Conservation (phyloP, 2,329 filamentous ascomycete genomes). For the Calonectria henricotiae region DNA sequence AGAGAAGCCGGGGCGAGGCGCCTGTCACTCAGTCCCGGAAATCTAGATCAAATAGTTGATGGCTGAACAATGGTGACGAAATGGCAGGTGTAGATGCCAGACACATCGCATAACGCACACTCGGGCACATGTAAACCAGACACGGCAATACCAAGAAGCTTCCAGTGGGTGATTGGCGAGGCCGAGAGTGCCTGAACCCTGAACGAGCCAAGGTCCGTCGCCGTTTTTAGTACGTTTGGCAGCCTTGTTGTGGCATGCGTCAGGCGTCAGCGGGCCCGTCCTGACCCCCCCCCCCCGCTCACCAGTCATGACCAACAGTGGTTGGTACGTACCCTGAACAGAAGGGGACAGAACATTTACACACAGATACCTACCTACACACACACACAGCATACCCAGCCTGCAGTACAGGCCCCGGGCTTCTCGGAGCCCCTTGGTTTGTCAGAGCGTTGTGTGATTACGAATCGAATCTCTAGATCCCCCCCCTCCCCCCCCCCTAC, state of each 20-base stretch:
- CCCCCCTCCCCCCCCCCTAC: no score
- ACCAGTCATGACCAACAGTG: slow-evolving; percentile 15
- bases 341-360: no score
- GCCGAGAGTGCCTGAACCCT: not conserved
- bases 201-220: slow-evolving; percentile 8
- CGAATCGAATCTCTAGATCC: slow-evolving; percentile 20
- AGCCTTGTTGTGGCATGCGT: slow-evolving; percentile 34
- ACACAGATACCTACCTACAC: no score
- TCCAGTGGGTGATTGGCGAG: not conserved
- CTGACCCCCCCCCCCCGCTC: no score
- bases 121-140: slow-evolving; percentile 1
- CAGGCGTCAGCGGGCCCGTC: slow-evolving; percentile 13
- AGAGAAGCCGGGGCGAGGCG: not conserved
- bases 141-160: not conserved
- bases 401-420: not conserved
- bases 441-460: slow-evolving; percentile 15
- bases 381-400: not conserved
- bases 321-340: not conserved
- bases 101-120: slow-evolving; percentile 6
- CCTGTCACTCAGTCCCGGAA: not conserved
- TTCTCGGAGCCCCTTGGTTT: slow-evolving; percentile 3
- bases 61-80: slow-evolving; percentile 8
- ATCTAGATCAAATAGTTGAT: not conserved
- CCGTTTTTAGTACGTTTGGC: slow-evolving; percentile 29
- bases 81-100: not conserved